Percentiles rank a stretch among this genome's conserved stretches.
Evolutionary conservation across 148 eudicot genomes (phyloP).

Genomic region (Rhododendron ovatum): DNA sequence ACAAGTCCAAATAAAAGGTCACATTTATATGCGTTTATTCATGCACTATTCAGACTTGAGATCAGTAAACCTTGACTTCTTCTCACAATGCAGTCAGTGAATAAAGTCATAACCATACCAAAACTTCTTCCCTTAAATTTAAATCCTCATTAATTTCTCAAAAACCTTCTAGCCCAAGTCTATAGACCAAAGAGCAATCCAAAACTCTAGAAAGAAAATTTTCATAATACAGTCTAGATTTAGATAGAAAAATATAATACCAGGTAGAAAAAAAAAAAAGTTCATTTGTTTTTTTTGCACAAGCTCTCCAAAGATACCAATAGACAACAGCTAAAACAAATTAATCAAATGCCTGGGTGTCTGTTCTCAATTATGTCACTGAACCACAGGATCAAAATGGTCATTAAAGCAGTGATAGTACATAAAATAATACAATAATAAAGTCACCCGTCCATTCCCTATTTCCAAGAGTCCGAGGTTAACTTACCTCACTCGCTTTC

Average conservation of each 20-base stretch:
- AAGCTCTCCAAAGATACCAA: not conserved
- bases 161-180: not conserved
- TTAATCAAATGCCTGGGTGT: not conserved
- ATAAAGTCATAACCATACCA: not conserved
- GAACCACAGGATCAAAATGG: not conserved
- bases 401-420: not conserved
- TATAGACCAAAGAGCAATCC: not conserved
- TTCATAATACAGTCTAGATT: not conserved
- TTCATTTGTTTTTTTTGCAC: not conserved
- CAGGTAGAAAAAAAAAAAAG: not conserved
- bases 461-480: not conserved
- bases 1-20: not conserved
- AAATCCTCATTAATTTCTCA: not conserved
- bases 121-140: not conserved
- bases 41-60: not conserved
- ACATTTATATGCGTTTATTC: not conserved
- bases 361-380: not conserved
- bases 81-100: not conserved
- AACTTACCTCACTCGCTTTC: not conserved
- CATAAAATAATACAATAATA: not conserved
- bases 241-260: not conserved
- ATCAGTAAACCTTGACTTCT: not conserved
- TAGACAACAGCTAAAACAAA: not conserved
- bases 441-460: not conserved
- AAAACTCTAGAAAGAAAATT: not conserved